These are phyloP conservation scores for Calocera cornea DNA, from an alignment of 768 basidiomycete genomes.

Conservation along the genomic window DNA sequence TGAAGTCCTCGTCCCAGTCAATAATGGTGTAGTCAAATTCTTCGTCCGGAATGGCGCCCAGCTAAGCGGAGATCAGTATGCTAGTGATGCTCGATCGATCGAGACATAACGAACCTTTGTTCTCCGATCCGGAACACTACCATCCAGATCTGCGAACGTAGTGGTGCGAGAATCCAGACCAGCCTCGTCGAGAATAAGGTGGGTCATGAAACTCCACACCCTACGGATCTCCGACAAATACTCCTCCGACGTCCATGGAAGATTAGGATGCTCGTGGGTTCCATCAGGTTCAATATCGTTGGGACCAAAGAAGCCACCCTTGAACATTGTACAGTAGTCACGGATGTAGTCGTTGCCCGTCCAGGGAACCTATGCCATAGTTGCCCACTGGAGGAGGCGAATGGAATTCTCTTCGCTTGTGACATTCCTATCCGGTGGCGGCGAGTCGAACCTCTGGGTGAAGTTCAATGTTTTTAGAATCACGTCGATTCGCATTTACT, in stretches of 20 bases:
- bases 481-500: neutral
- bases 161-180: neutral
- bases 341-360: neutral
- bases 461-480: neutral
- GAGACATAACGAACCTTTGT: neutral
- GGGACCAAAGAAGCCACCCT: neutral
- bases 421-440: neutral
- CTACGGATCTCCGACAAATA: neutral
- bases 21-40: too few relatives aligned
- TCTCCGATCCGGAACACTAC: neutral
- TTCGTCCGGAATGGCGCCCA: neutral
- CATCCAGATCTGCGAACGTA: neutral
- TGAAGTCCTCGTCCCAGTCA: too few relatives aligned
- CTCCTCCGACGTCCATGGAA: neutral
- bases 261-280: neutral
- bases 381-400: neutral
- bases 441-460: neutral
- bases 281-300: neutral
- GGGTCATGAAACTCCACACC: too few relatives aligned
- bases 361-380: neutral
- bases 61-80: neutral
- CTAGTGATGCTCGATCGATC: neutral
- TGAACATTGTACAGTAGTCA: neutral
- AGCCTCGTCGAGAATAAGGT: neutral
- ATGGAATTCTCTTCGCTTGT: neutral